These are phyloP conservation scores for Aspergillus aculeatinus DNA, from an alignment of 2,329 filamentous ascomycete species.

Conservation along the genomic window DNA sequence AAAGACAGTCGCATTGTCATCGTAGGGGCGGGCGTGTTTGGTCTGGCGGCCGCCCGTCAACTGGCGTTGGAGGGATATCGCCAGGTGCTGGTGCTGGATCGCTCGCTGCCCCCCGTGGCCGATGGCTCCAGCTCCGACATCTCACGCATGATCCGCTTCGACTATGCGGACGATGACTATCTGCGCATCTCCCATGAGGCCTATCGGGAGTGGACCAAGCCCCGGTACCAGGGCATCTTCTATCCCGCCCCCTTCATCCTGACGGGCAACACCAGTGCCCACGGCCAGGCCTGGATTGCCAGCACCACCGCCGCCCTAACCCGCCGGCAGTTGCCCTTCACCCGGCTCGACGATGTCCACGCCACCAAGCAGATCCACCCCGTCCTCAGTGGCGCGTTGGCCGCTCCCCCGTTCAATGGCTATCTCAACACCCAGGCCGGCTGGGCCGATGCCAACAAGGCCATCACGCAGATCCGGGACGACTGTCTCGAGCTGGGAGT, in stretches of 20 bases:
- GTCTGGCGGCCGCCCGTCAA: slow-evolving; percentile 12
- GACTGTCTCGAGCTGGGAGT: slow-evolving; percentile 18
- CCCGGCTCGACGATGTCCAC: slow-evolving; percentile 4
- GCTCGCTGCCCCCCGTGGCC: slow-evolving; percentile 20
- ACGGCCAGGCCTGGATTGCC: slow-evolving; percentile 10
- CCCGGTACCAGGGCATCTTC: slow-evolving; percentile 17
- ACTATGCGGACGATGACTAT: slow-evolving; percentile 33
- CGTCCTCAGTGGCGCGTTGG: slow-evolving; percentile 18
- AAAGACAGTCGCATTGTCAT: slow-evolving; percentile 7
- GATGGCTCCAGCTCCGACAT: slow-evolving; percentile 37
- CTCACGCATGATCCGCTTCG: slow-evolving; percentile 34
- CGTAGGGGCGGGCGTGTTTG: slow-evolving; percentile 12
- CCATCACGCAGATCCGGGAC: slow-evolving; percentile 17
- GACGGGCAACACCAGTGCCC: slow-evolving; percentile 5
- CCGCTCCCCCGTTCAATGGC: slow-evolving; percentile 16
- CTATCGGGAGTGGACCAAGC: slow-evolving; percentile 10
- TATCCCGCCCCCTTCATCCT: slow-evolving; percentile 12
- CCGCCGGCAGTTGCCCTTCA: slow-evolving; percentile 11
- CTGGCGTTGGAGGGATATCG: slow-evolving; percentile 8
- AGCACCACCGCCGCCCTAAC: slow-evolving; percentile 13
- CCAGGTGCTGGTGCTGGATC: slow-evolving; percentile 16
- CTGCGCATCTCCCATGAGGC: slow-evolving; percentile 30
- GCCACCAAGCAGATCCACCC: slow-evolving; percentile 28
- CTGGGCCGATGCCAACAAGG: slow-evolving; percentile 25
- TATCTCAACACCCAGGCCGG: slow-evolving; percentile 24